Conservation (phyloP, 78 protist genomes). For the Creolimax fragrantissima region DNA sequence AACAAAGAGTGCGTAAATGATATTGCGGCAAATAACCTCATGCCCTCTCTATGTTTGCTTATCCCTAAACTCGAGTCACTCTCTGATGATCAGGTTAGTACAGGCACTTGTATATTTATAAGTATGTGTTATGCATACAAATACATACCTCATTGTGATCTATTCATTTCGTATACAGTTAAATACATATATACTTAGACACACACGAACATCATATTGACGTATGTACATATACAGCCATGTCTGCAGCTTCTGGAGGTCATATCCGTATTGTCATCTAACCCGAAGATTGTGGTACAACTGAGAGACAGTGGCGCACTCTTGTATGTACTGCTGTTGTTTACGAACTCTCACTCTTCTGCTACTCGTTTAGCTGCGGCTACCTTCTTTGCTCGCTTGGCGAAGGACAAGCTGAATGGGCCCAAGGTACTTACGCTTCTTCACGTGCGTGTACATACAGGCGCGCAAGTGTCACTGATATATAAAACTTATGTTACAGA, state of each 20-base stretch:
- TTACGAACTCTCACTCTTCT: background rate
- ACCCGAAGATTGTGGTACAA: conserved; percentile 31
- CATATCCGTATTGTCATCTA: conserved; percentile 3
- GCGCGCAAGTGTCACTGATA: no score
- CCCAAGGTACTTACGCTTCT: background rate
- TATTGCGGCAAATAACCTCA: conserved; percentile 16
- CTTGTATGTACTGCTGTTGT: conserved; percentile 30
- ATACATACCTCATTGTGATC: no score
- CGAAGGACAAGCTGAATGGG: conserved; percentile 47
- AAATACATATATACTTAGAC: background rate
- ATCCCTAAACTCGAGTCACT: background rate
- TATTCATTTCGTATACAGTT: no score
- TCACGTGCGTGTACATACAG: background rate
- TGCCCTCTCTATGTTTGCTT: background rate
- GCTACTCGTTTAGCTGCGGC: background rate
- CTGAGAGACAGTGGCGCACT: conserved; percentile 37
- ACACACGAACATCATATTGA: background rate
- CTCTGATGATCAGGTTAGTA: background rate
- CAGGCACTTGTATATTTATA: background rate
- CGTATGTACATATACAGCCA: background rate
- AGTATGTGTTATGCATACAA: no score
- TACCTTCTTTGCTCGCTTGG: background rate
- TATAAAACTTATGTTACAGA: no score
- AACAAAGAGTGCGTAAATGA: conserved; percentile 35
- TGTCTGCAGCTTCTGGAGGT: background rate